Evolutionary conservation across 2,329 filamentous ascomycete genomes (phyloP).

Genomic region (Fusarium pseudograminearum): DNA sequence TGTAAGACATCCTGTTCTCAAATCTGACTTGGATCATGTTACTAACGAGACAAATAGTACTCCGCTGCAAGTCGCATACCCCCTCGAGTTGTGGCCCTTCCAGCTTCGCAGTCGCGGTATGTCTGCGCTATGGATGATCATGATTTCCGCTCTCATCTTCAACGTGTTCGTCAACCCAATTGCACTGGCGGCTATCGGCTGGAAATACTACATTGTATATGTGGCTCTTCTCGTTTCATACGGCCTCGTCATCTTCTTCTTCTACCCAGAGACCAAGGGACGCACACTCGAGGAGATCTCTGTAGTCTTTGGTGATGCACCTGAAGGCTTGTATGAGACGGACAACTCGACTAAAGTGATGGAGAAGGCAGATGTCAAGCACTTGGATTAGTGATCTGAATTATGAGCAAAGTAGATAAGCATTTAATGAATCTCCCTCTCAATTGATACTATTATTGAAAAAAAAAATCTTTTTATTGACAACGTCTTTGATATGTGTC

Average conservation of each 20-base stretch:
- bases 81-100: conserved; percentile 23
- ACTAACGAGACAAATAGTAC: background rate
- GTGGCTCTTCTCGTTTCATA: conserved; percentile 19
- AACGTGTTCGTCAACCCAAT: conserved; percentile 25
- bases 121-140: conserved; percentile 25
- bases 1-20: background rate
- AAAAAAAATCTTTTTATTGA: background rate
- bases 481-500: background rate
- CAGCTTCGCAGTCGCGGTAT: conserved; percentile 22
- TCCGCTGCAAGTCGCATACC: conserved; percentile 21
- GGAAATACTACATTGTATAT: conserved; percentile 29
- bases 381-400: conserved; percentile 4
- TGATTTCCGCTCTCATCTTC: conserved; percentile 19
- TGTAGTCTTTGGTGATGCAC: conserved; percentile 18
- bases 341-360: conserved; percentile 8
- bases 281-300: conserved; percentile 20
- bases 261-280: conserved; percentile 18
- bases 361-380: conserved; percentile 22
- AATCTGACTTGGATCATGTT: background rate
- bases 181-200: background rate
- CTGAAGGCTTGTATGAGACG: conserved; percentile 16
- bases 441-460: background rate
- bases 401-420: too few relatives aligned
- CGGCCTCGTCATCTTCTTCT: conserved; percentile 18
- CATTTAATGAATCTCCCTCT: too few relatives aligned